Evolutionary conservation across 2,329 filamentous ascomycete species (phyloP), one percentile per base, ranked within the genome.

Genomic region (Penicillium sp.): DNA sequence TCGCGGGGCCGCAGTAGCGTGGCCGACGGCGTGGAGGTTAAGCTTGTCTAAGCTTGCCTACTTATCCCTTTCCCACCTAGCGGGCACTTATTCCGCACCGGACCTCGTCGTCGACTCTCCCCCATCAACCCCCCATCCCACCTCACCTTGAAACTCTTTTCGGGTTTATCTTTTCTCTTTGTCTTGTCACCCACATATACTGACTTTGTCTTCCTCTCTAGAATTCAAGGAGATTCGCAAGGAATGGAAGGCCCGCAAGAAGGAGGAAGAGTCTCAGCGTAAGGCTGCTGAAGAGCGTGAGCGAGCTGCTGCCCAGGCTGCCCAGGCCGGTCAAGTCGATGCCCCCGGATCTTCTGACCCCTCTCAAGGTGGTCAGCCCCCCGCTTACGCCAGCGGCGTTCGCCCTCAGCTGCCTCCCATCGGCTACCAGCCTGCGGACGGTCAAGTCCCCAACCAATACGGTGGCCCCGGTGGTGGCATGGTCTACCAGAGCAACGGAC

Each of bases 161-260:
- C 30, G 30, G 30, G 28, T 45, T 33, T 22, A 8, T 33, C n/a
- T 57, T 19, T 50, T 53, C 47, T 15, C 44, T 40, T 54, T 61
- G 19, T 26, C 33, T 45, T 13, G 28, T 44, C 53, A 57, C 60
- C 28, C 38, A 53, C 53, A 54, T 49, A 44, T 56, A 44, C 71
- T 72, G 53, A 70, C 65, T 65, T 64, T 66, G 15, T 70, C 63
- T 64, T 64, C 68, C 12, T 28, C 44, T 56, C 12, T 74, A 98
- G 95, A 98, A 79, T 98, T 99, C 82, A 99, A 99, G 78, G 95
- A 99, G 75, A 97, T 98, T 63, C 91, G 95, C 66, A 98, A 98
- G 76, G 94, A 98, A 75, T 99, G 95, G 95, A 99, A 98, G 83
- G 91, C 92, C 42, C 92, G 95, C 74, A 98, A 98, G 87, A 99